These are phyloP conservation scores for Trichophyton equinum DNA, from an alignment of 2,329 filamentous ascomycete species.

Conservation along the genomic window DNA sequence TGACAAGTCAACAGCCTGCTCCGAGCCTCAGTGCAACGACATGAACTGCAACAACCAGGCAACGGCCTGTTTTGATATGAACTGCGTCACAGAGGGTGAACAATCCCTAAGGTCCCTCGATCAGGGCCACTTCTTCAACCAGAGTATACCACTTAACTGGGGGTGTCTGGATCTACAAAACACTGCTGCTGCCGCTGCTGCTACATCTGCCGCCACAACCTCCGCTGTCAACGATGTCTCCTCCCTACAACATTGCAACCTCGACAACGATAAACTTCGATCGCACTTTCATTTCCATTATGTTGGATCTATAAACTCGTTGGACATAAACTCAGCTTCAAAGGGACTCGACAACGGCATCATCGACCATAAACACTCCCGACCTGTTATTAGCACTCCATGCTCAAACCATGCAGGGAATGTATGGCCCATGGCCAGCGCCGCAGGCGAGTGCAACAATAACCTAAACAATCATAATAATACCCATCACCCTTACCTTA, in stretches of 20 bases:
- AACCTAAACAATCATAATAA: not conserved
- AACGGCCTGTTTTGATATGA: slow-evolving; percentile 27
- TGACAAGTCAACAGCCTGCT: slow-evolving; percentile 27
- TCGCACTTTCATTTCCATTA: slow-evolving; percentile 1
- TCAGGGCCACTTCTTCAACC: slow-evolving; percentile 2
- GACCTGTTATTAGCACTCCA: not conserved
- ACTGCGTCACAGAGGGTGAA: slow-evolving; percentile 16
- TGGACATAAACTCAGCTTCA: not conserved
- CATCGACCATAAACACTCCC: not conserved
- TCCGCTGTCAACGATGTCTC: slow-evolving; percentile 1
- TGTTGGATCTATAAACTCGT: not conserved
- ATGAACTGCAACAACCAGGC: slow-evolving; percentile 21
- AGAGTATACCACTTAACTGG: slow-evolving; percentile 8
- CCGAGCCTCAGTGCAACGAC: slow-evolving; percentile 21
- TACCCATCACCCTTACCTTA: not conserved
- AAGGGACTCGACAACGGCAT: not conserved
- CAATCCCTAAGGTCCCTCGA: not conserved
- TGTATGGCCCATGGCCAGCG: slow-evolving; percentile 4
- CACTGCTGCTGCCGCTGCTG: not conserved
- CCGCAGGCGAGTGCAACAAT: slow-evolving; percentile 1
- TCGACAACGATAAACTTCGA: not conserved
- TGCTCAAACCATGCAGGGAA: slow-evolving; percentile 6
- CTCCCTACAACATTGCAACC: not conserved
- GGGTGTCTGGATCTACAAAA: slow-evolving; percentile 4
- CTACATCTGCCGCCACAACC: not conserved